These are phyloP conservation scores for Erythrophleum ivorense DNA, from an alignment of 331 rosid species.

Conservation along the genomic window DNA sequence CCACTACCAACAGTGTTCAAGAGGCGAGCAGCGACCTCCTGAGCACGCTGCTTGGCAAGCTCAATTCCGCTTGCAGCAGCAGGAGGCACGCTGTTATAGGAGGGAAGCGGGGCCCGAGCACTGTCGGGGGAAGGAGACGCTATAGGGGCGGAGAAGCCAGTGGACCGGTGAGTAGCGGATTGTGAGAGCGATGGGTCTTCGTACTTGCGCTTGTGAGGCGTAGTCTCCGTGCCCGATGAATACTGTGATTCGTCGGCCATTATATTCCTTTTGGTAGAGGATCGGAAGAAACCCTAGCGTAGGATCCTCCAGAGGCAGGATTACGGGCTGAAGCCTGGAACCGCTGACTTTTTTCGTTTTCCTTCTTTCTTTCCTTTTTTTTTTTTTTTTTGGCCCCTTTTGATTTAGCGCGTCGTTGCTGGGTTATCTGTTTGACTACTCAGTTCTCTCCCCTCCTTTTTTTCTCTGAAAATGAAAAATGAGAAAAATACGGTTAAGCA, in stretches of 20 bases:
- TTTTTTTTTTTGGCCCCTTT: no score
- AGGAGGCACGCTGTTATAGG: constrained; percentile 77
- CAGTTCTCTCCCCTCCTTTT: no score
- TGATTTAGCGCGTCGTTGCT: no score
- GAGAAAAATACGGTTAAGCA: no score
- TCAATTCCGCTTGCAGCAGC: constrained; percentile 65
- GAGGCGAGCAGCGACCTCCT: constrained; percentile 92
- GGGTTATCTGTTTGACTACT: no score
- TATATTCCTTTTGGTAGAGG: no score
- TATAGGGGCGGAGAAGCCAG: constrained; percentile 82
- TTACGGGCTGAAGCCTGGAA: no score
- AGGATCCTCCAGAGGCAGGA: no score
- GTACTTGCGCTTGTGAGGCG: constrained; percentile 77
- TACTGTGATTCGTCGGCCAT: constrained; percentile 96
- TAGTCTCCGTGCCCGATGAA: constrained; percentile 61
- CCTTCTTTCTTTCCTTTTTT: no score
- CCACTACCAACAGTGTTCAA: constrained; percentile 39
- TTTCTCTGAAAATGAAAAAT: no score
- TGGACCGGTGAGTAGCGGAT: constrained; percentile 55
- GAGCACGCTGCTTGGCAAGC: constrained; percentile 88
- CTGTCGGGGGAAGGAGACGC: constrained; percentile 60
- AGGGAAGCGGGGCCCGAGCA: constrained; percentile 46
- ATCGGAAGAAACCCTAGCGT: no score
- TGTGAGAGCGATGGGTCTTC: constrained; percentile 54
- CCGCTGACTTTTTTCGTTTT: no score